A percentile compares a stretch with the other conserved stretches of the same genome.
Conservation (phyloP, 2,329 filamentous ascomycete species). For the Juglanconis sp. region DNA sequence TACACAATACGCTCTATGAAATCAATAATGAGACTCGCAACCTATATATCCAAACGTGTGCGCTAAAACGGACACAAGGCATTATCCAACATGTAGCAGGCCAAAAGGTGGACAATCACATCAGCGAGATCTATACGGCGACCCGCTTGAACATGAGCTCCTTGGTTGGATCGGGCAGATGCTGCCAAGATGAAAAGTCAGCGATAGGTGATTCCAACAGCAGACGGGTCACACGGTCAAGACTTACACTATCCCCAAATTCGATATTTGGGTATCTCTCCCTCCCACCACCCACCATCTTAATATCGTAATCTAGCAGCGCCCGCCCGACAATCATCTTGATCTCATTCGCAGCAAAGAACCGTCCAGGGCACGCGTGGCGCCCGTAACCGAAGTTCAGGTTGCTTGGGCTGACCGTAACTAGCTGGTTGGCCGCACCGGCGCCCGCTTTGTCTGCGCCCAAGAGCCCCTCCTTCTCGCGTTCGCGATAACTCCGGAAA, state of each 20-base stretch:
- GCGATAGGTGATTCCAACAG: not conserved
- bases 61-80: too few species aligned
- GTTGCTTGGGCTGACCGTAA: slow-evolving; percentile 30
- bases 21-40: too few species aligned
- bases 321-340: slow-evolving; percentile 32
- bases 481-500: slow-evolving; percentile 35
- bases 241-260: slow-evolving; percentile 19
- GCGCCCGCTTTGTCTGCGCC: slow-evolving; percentile 27
- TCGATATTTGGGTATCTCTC: slow-evolving; percentile 26
- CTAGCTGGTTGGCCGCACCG: slow-evolving; percentile 35
- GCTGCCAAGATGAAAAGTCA: slow-evolving; percentile 9
- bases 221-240: slow-evolving; percentile 7
- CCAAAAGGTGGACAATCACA: too few species aligned
- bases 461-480: slow-evolving; percentile 26
- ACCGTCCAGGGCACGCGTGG: slow-evolving; percentile 37
- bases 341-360: slow-evolving; percentile 37
- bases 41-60: too few species aligned
- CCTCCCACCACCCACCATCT: slow-evolving; percentile 21
- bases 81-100: too few species aligned
- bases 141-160: slow-evolving; percentile 24
- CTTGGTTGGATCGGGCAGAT: slow-evolving; percentile 23
- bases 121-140: slow-evolving; percentile 1
- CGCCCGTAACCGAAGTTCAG: slow-evolving; percentile 38
- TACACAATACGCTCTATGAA: too few species aligned
- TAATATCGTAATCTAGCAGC: slow-evolving; percentile 29